Evolutionary conservation across 2,329 filamentous ascomycete genomes (phyloP).

Genomic region (Endothia cerciana): DNA sequence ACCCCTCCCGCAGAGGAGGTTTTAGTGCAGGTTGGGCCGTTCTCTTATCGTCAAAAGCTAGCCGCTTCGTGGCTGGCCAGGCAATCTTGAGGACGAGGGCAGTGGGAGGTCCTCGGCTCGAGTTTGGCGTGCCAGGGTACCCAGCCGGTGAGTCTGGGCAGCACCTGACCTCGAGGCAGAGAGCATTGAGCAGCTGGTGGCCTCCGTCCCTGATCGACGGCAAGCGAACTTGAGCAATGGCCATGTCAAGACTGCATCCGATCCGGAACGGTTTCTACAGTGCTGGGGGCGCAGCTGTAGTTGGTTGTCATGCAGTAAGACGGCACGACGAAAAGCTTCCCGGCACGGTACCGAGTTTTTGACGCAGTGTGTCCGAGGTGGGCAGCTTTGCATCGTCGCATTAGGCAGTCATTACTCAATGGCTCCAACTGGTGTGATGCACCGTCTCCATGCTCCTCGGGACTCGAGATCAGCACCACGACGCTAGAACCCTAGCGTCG

Average conservation of each 20-base stretch:
- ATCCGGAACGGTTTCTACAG: background rate
- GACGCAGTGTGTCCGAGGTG: background rate
- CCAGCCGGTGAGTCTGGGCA: background rate
- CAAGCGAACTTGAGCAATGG: background rate
- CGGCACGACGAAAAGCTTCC: background rate
- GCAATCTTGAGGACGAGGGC: too few relatives aligned
- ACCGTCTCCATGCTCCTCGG: background rate
- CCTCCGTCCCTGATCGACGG: constrained; percentile 9
- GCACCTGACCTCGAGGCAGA: background rate
- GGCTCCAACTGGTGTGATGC: background rate
- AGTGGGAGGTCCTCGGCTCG: background rate
- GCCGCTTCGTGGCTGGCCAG: background rate
- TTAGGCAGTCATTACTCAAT: constrained; percentile 2
- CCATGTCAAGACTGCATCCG: background rate
- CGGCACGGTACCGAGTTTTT: background rate
- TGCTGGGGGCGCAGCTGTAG: too few relatives aligned
- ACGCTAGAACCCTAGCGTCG: too few relatives aligned
- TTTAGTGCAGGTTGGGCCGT: background rate
- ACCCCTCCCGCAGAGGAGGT: background rate
- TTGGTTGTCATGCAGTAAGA: background rate
- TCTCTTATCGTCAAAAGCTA: background rate
- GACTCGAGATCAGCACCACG: background rate
- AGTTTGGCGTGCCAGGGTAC: background rate
- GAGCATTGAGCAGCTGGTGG: constrained; percentile 6
- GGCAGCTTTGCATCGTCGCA: background rate